Base-by-base conservation (phyloP, 2,329 filamentous ascomycete genomes). In the Fusarium oligoseptatum region DNA sequence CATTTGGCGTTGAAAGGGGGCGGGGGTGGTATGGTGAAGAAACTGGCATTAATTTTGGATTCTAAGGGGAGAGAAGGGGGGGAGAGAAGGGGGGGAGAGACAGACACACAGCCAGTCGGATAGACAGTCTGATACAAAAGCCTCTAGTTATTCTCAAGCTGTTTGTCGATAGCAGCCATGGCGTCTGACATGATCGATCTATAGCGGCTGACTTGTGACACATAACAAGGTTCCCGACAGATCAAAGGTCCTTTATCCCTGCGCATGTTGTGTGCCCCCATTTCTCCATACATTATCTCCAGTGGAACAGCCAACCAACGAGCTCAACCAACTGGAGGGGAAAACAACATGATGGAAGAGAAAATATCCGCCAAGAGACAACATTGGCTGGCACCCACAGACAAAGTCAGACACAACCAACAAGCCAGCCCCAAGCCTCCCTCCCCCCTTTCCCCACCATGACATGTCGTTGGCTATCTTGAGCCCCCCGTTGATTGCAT, bases 151-250 rank as follows among this genome's bases (percentile, higher is more conserved):
- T 29, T 50, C 15, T 29, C 45, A 29, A 17, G 45, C 45, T 4
- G 10, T 50, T 50, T 50, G 5, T 50, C 3, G 24, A 50, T 50
- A 27, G 29, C 15, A 50, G 15, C 45, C 45, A 29, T 29, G 24
- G 45, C 45, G 15, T 50, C 45, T 50, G 45, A 50, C 24, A 50
- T 27, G 45, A 50, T 50, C 24, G 45, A 50, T 50, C 45, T 50
- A 27, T 17, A 29, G 24, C 15, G 9, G 24, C 24, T 29, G 24
- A 27, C 45, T 27, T 50, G 45, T 50, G 24, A 27, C 17, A 29
- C 24, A 29, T 50, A 17, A 50, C 45, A 29, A 50, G 22, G 20
- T 41, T 71, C 43, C 45, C 36, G 39, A 37, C 60, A 71, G 34
- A 27, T 36, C 34, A 22, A 34, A 55, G 22, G 27, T 10, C 29